These are phyloP conservation scores for Phytophthora capsici DNA, from an alignment of 352 stramenopile genomes.

Conservation along the genomic window DNA sequence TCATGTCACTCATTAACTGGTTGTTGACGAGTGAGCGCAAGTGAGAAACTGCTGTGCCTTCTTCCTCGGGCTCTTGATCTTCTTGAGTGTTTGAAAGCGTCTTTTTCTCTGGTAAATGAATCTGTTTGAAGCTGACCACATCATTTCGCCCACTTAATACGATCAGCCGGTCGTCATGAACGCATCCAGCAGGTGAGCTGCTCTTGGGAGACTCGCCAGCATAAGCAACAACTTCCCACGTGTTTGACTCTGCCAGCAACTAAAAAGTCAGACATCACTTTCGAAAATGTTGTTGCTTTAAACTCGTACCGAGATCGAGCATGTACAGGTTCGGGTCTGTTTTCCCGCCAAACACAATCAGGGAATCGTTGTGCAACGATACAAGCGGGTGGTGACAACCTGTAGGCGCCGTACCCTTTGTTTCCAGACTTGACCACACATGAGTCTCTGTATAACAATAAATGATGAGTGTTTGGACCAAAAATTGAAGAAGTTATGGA, in stretches of 20 bases:
- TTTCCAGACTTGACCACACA: constrained; percentile 91
- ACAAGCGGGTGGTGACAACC: constrained; percentile 95
- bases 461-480: not conserved
- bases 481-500: not conserved
- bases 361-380: constrained; percentile 91
- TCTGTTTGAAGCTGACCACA: constrained; percentile 91
- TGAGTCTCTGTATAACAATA: constrained; percentile 45
- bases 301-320: constrained; percentile 77
- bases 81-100: constrained; percentile 58
- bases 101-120: constrained; percentile 84
- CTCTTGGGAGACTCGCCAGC: constrained; percentile 73
- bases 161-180: constrained; percentile 92
- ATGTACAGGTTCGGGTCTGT: constrained; percentile 96
- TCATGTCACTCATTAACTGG: constrained; percentile 87
- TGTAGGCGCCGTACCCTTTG: constrained; percentile 90
- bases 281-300: not conserved
- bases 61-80: constrained; percentile 22
- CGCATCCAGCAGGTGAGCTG: constrained; percentile 93
- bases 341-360: constrained; percentile 95
- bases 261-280: not conserved
- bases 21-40: constrained; percentile 82
- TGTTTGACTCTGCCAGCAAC: constrained; percentile 56
- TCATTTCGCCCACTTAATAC: constrained; percentile 96
- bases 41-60: constrained; percentile 75
- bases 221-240: constrained; percentile 67